Percentiles rank a stretch among this genome's conserved stretches.
Conservation (phyloP, 2,329 filamentous ascomycete genomes). For the Thelonectria olida region DNA sequence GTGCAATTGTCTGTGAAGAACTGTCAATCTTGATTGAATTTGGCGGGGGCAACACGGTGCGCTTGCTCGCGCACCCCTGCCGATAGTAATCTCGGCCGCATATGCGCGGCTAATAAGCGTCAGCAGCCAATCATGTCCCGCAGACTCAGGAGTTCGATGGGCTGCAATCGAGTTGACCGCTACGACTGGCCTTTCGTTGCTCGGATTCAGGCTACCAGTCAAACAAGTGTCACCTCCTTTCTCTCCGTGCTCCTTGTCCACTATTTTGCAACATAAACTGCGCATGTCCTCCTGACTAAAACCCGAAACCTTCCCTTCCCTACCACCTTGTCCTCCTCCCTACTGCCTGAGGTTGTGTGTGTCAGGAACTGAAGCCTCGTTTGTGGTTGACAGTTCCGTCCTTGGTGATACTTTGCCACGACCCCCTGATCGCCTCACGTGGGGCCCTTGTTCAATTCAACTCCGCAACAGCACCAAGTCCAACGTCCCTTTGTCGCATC, state of each 20-base stretch:
- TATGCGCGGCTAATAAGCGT: conserved; percentile 39
- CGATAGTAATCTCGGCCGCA: conserved; percentile 41
- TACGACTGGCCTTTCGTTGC: not conserved
- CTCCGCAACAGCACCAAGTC: not conserved
- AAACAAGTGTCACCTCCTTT: conserved; percentile 1
- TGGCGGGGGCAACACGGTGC: conserved; percentile 27
- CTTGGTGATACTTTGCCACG: not conserved
- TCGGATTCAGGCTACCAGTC: not conserved
- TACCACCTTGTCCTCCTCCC: not conserved
- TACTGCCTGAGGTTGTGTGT: not conserved
- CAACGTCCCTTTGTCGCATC: not conserved
- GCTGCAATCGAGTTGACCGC: not conserved
- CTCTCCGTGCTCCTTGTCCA: too few species aligned
- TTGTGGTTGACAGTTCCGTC: not conserved
- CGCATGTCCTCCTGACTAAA: not conserved
- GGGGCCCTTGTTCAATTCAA: not conserved
- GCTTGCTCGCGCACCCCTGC: conserved; percentile 21
- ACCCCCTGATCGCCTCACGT: not conserved
- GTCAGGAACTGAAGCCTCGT: not conserved
- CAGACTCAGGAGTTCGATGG: not conserved
- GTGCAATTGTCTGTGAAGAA: conserved; percentile 1
- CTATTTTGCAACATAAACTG: not conserved
- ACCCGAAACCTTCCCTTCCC: not conserved
- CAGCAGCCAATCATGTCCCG: conserved; percentile 32
- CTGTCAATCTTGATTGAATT: conserved; percentile 17